Evolutionary conservation across 2,329 filamentous ascomycete species (phyloP), one percentile per base, ranked within the genome.

Genomic region (Cordyceps tenuipes): DNA sequence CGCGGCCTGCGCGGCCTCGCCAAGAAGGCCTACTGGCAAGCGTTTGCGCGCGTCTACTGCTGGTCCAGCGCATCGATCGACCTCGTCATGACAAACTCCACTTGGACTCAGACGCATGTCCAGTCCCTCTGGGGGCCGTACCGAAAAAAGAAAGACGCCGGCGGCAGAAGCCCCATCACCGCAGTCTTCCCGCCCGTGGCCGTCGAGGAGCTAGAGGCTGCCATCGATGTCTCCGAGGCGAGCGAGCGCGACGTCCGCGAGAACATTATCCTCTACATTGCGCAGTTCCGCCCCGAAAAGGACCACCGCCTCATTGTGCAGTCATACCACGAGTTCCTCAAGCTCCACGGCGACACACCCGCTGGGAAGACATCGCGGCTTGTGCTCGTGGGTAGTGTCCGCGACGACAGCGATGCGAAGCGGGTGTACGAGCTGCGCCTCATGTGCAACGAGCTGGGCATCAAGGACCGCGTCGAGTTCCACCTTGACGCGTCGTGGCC

Each of bases 221-320:
- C 85, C 43, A 85, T 97, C 57, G 82, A 87, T 15, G 83, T 96
- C 13, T 86, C 86, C 0, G 77, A 78, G 17, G 81, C 80, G 50
- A 91, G 83, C 71, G 90, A 94, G 70, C 79, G 80, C 66, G 75
- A 77, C 13, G 43, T 47, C 5, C 85, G 94, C 41, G 81, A 90
- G 64, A 86, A 85, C 47, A 82, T 85, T 46, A 75, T 99, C 15
- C 79, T 99, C 19, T 99, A 96, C 75, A 96, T 99, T 67, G 94
- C 93, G 2, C 94, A 99, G 72, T 99, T 99, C 72, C 88, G 94
- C 0, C 93, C 94, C 0, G 94, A 99, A 73, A 99, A 99, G 79
- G 96, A 97, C 72, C 94, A 99, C 75, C 80, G 87, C 43, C 82
- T 96, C 26, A 88, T 99, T 59, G 77, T 99, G 47, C 83, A 89